Conservation (phyloP, 495 filamentous ascomycete species). For the Penicillium desertorum region DNA sequence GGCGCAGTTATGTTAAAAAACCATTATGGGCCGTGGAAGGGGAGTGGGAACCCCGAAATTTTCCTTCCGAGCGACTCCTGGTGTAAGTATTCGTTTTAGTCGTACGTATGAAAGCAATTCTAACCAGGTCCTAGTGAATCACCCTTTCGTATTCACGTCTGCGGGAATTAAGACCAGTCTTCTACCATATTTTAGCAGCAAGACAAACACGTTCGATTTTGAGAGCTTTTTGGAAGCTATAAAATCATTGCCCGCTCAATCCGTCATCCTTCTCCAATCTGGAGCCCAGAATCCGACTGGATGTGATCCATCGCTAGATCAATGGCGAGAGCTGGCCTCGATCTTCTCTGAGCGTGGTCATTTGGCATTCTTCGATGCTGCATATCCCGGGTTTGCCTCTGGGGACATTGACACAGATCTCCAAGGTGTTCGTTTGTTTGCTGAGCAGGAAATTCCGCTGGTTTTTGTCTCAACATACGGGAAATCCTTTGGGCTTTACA, state of each 20-base stretch:
- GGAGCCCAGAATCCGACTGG: constrained; percentile 23
- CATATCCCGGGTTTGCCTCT: constrained; percentile 21
- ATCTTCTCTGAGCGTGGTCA: constrained; percentile 19
- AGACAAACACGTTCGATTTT: constrained; percentile 20
- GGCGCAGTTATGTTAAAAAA: constrained; percentile 14
- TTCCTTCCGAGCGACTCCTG: constrained; percentile 19
- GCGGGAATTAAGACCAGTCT: constrained; percentile 15
- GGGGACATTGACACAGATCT: constrained; percentile 20
- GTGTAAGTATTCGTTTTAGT: not conserved
- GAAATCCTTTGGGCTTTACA: constrained; percentile 22
- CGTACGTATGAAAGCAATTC: not conserved
- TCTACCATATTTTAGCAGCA: constrained; percentile 17
- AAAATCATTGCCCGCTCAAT: constrained; percentile 15
- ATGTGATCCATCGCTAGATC: constrained; percentile 17
- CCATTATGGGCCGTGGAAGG: constrained; percentile 22
- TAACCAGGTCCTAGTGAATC: constrained; percentile 10
- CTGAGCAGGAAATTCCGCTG: constrained; percentile 15
- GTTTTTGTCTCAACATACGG: constrained; percentile 21
- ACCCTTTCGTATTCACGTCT: constrained; percentile 12
- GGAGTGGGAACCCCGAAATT: constrained; percentile 8
- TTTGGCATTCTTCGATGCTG: constrained; percentile 22
- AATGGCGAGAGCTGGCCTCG: constrained; percentile 15
- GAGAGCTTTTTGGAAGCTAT: constrained; percentile 8
- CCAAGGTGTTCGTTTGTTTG: constrained; percentile 15
- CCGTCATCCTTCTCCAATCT: constrained; percentile 20